Conservation (phyloP, 2,329 filamentous ascomycete species). For the Colletotrichum agaves region DNA sequence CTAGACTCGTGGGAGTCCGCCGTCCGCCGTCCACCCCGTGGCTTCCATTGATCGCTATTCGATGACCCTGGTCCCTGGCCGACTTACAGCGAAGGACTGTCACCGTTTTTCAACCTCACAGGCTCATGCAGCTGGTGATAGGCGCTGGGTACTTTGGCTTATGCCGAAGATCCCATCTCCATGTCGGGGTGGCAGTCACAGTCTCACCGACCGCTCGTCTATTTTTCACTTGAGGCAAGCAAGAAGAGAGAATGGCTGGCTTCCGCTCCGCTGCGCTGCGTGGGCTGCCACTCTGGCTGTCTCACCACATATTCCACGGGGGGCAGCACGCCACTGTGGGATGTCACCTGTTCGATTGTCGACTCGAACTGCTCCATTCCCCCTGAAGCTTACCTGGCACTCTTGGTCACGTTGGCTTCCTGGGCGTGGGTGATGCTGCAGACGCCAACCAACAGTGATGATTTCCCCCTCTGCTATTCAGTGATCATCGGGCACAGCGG, state of each 20-base stretch:
- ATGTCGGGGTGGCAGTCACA: neutral
- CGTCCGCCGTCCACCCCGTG: neutral
- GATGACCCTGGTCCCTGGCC: neutral
- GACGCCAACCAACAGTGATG: neutral
- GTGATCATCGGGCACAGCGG: neutral
- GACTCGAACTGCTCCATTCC: constrained; percentile 9
- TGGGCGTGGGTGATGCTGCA: neutral
- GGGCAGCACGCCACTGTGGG: constrained; percentile 8
- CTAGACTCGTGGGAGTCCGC: neutral
- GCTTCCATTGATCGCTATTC: neutral
- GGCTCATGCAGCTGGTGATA: neutral
- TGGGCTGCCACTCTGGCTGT: constrained; percentile 3
- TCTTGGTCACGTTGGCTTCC: neutral
- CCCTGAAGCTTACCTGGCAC: neutral
- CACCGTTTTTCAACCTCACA: neutral
- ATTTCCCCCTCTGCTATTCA: neutral
- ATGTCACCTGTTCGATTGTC: constrained; percentile 11
- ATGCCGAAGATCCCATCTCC: neutral
- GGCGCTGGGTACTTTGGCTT: neutral
- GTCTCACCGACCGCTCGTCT: neutral
- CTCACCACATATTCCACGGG: constrained; percentile 2
- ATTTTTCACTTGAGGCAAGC: neutral
- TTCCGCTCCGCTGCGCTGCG: constrained; percentile 11
- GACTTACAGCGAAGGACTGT: neutral
- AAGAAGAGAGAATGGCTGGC: neutral